These are phyloP conservation scores for Nymphaea colorata DNA, from an alignment of 164 flowering plant species.

Conservation along the genomic window DNA sequence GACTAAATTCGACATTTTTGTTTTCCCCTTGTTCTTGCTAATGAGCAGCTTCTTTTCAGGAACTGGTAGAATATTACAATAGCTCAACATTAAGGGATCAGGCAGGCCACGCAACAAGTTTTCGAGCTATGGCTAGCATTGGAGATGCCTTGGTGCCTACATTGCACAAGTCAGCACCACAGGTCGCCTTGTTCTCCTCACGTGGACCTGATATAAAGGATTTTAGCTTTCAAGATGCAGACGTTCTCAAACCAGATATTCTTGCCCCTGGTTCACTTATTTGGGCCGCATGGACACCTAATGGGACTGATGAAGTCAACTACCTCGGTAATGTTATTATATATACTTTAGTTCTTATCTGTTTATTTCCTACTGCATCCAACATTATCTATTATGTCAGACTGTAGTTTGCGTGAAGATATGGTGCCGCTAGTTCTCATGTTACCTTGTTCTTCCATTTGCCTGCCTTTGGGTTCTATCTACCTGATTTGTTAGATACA, in stretches of 20 bases:
- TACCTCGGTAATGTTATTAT: conserved; percentile 16
- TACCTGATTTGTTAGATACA: too few relatives aligned
- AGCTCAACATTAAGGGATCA: conserved; percentile 24
- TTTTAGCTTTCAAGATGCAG: conserved; percentile 38
- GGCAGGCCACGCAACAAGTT: conserved; percentile 23
- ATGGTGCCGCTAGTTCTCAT: background rate
- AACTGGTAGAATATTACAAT: conserved; percentile 43
- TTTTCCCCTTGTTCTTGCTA: background rate
- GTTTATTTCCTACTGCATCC: background rate
- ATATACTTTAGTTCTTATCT: background rate
- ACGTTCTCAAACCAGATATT: conserved; percentile 47
- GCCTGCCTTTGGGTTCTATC: background rate
- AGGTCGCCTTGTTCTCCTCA: conserved; percentile 49
- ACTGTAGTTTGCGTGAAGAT: background rate
- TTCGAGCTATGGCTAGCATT: conserved; percentile 39
- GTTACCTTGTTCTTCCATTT: background rate
- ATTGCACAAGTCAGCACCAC: conserved; percentile 30
- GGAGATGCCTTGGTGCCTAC: conserved; percentile 37
- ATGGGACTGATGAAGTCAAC: conserved; percentile 30
- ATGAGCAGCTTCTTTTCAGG: conserved; percentile 14
- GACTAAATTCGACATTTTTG: too few relatives aligned
- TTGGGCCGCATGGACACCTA: conserved; percentile 59
- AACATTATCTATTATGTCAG: too few relatives aligned
- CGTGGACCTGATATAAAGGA: conserved; percentile 57
- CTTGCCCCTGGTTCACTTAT: conserved; percentile 61